phyloP scores from a whole-genome alignment of 2,329 filamentous ascomycete species.

The Colletotrichum destructivum region DNA sequence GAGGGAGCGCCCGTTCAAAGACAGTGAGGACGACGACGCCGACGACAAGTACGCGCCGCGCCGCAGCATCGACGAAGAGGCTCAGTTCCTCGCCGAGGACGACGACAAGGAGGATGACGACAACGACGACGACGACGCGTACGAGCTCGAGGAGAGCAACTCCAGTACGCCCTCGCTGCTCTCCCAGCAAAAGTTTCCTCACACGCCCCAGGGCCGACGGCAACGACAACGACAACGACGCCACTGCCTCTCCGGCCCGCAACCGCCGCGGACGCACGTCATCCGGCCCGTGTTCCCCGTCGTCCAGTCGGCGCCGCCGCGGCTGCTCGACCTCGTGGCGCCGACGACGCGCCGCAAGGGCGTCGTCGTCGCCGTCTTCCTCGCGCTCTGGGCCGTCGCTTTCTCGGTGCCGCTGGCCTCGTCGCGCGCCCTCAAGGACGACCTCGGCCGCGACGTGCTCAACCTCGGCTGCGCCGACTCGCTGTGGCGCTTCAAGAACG shows the following conservation, averaged over 20 bases:
- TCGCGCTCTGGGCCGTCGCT: conserved; percentile 26
- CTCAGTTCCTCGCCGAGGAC: conserved; percentile 12
- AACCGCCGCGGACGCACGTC: conserved; percentile 25
- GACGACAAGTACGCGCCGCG: conserved; percentile 14
- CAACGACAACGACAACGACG: background rate
- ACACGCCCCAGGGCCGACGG: background rate
- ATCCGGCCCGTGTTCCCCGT: conserved; percentile 33
- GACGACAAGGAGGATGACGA: too few relatives aligned
- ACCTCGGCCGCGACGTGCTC: conserved; percentile 11
- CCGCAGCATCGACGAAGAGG: conserved; percentile 31
- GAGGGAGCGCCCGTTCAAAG: conserved; percentile 32
- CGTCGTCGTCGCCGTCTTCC: conserved; percentile 30
- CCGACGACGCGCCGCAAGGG: conserved; percentile 32
- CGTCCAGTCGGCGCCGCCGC: conserved; percentile 26
- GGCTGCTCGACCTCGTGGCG: conserved; percentile 29
- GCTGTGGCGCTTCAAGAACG: conserved; percentile 38
- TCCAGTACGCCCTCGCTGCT: conserved; percentile 32
- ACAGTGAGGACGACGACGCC: conserved; percentile 27
- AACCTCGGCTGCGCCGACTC: conserved; percentile 34
- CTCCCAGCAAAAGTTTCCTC: conserved; percentile 35
- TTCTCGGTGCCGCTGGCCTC: conserved; percentile 30
- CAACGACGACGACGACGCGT: conserved; percentile 11
- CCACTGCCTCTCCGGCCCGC: conserved; percentile 35
- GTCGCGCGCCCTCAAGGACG: conserved; percentile 25
- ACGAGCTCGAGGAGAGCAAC: conserved; percentile 32